Percentiles rank a stretch among this genome's conserved stretches.
phyloP scores from a whole-genome alignment of 768 basidiomycete species.

The Myochromella boudieri region DNA sequence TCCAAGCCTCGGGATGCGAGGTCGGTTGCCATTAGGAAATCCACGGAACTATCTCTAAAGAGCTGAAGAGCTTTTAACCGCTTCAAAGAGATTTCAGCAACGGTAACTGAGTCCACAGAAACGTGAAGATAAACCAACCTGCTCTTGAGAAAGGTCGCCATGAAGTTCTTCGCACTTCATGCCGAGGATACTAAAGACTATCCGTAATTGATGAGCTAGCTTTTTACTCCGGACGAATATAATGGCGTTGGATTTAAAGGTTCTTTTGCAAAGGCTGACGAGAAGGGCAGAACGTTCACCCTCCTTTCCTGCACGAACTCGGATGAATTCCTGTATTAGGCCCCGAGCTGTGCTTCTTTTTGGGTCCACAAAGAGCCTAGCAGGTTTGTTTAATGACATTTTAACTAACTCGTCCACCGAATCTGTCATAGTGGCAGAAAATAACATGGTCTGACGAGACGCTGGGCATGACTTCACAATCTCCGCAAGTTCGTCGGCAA shows the following conservation, averaged over 20 bases:
- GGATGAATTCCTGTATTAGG: slow-evolving; percentile 92
- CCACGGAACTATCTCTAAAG: slow-evolving; percentile 86
- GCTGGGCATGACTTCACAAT: slow-evolving; percentile 88
- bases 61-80: slow-evolving; percentile 82
- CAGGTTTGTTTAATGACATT: slow-evolving; percentile 91
- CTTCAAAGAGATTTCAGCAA: slow-evolving; percentile 35
- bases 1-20: slow-evolving; percentile 94
- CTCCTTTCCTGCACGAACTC: slow-evolving; percentile 81
- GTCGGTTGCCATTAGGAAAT: slow-evolving; percentile 95
- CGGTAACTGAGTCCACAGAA: neutral
- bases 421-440: slow-evolving; percentile 99
- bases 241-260: slow-evolving; percentile 81
- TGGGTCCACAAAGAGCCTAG: slow-evolving; percentile 93
- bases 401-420: slow-evolving; percentile 91
- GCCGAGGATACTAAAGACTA: slow-evolving; percentile 87
- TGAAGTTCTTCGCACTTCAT: slow-evolving; percentile 92
- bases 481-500: slow-evolving; percentile 91
- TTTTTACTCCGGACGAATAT: slow-evolving; percentile 97
- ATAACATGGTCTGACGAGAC: slow-evolving; percentile 95
- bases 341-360: slow-evolving; percentile 84
- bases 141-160: slow-evolving; percentile 94
- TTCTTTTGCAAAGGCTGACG: slow-evolving; percentile 81
- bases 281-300: slow-evolving; percentile 75
- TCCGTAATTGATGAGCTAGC: slow-evolving; percentile 94
- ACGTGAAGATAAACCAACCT: slow-evolving; percentile 47